A percentile compares a stretch with the other conserved stretches of the same genome.
Conservation (phyloP, 306 rosid species). For the Mimosa pudica region DNA sequence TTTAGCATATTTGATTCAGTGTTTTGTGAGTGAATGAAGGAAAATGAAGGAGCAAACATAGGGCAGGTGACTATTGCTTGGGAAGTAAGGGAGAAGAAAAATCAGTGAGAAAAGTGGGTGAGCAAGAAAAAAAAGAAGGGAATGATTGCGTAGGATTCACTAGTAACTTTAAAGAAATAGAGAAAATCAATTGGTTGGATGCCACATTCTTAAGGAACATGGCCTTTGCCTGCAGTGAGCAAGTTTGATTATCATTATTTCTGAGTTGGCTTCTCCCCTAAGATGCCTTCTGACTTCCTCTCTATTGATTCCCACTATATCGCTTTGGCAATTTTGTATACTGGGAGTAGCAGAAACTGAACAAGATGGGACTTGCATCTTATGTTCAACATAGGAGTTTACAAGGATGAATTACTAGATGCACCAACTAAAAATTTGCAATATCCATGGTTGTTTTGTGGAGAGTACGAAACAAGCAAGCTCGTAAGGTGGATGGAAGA, state of each 20-base stretch:
- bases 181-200: constrained; percentile 35
- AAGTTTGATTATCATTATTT: constrained; percentile 34
- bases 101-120: constrained; percentile 40
- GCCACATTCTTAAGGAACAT: constrained; percentile 53
- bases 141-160: constrained; percentile 45
- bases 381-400: not conserved
- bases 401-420: constrained; percentile 8
- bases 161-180: constrained; percentile 34
- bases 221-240: constrained; percentile 24
- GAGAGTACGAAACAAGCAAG: not conserved
- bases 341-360: not conserved
- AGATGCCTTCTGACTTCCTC: constrained; percentile 19
- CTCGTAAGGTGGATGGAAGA: not conserved
- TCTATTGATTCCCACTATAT: too few relatives aligned
- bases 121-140: constrained; percentile 18
- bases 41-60: constrained; percentile 30
- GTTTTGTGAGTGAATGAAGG: constrained; percentile 30
- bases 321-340: not conserved
- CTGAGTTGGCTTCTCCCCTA: constrained; percentile 39
- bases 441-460: not conserved
- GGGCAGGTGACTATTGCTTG: constrained; percentile 61
- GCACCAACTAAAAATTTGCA: not conserved
- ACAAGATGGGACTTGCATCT: constrained; percentile 1
- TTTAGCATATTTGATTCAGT: constrained; percentile 4
- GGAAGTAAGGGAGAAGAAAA: constrained; percentile 57